A percentile compares a stretch with the other conserved stretches of the same genome.
Evolutionary conservation across 2,329 filamentous ascomycete genomes (phyloP).

Genomic region (Gaeumannomyces tritici): DNA sequence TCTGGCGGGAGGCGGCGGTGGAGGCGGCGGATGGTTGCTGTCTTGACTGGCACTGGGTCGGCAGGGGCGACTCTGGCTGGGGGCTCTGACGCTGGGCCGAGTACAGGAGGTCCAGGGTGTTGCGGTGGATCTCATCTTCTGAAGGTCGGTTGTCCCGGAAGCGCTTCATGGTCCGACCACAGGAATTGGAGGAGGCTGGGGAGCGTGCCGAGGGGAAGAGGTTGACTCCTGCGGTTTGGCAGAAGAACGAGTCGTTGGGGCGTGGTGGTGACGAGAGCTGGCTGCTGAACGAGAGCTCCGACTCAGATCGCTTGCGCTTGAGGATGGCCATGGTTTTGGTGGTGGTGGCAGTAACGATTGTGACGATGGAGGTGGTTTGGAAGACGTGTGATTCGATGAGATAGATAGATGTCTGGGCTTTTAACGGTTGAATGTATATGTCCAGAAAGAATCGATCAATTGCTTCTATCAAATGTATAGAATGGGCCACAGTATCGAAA

Average conservation of each 20-base stretch:
- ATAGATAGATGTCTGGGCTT: not conserved
- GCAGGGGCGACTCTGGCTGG: slow-evolving; percentile 8
- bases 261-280: slow-evolving; percentile 30
- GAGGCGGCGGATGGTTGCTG: slow-evolving; percentile 8
- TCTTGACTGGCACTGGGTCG: slow-evolving; percentile 5
- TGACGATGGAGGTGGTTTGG: not conserved
- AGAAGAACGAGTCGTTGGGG: slow-evolving; percentile 16
- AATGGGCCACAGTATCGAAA: too few relatives aligned
- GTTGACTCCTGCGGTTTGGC: slow-evolving; percentile 22
- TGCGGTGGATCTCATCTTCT: slow-evolving; percentile 45
- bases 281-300: slow-evolving; percentile 41
- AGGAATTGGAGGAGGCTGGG: slow-evolving; percentile 32
- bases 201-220: slow-evolving; percentile 21
- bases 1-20: slow-evolving; percentile 24
- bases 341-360: not conserved
- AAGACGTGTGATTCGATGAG: not conserved
- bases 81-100: slow-evolving; percentile 24
- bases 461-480: too few relatives aligned
- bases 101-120: slow-evolving; percentile 47
- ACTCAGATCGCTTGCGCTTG: slow-evolving; percentile 56
- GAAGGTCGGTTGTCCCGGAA: slow-evolving; percentile 49
- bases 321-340: slow-evolving; percentile 32
- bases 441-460: not conserved
- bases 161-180: slow-evolving; percentile 52
- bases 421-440: not conserved